A percentile compares a stretch with the other conserved stretches of the same genome.
Conservation (phyloP, 305 asterid genomes). For the Rubia occidens region DNA sequence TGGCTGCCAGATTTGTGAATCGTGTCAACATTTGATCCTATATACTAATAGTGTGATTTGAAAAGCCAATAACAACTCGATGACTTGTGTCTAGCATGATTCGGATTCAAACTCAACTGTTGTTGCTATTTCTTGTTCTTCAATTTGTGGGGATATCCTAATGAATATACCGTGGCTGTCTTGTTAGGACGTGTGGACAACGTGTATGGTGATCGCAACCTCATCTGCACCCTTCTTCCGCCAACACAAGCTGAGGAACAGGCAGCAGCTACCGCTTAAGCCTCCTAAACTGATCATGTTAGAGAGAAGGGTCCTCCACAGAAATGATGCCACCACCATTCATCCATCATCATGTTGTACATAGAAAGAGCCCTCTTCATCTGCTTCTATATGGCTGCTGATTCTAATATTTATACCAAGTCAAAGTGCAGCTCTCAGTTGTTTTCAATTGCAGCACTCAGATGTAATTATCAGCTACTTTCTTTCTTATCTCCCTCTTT, state of each 20-base stretch:
- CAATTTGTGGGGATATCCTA: not conserved
- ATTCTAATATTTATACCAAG: constrained; percentile 14
- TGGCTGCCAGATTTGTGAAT: not conserved
- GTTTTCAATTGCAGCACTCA: constrained; percentile 32
- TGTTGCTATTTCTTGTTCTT: not conserved
- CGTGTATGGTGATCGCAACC: constrained; percentile 93
- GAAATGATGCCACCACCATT: constrained; percentile 15
- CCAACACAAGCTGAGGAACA: constrained; percentile 59
- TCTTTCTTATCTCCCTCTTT: not conserved
- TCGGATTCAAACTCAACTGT: not conserved
- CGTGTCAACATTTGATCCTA: not conserved
- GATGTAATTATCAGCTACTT: constrained; percentile 12
- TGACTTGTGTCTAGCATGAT: not conserved
- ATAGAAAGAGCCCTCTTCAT: constrained; percentile 29
- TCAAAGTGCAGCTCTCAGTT: constrained; percentile 23
- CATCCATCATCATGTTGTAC: constrained; percentile 37
- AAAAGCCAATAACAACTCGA: not conserved
- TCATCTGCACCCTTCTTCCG: constrained; percentile 84
- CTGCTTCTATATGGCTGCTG: constrained; percentile 30
- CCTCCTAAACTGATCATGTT: constrained; percentile 1
- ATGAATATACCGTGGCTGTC: not conserved
- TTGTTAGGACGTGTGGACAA: constrained; percentile 68
- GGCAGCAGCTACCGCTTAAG: constrained; percentile 72
- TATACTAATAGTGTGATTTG: not conserved
- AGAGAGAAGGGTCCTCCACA: constrained; percentile 9